phyloP scores from a whole-genome alignment of 805 yeast species.

The Saccharomycopsis amapae region DNA sequence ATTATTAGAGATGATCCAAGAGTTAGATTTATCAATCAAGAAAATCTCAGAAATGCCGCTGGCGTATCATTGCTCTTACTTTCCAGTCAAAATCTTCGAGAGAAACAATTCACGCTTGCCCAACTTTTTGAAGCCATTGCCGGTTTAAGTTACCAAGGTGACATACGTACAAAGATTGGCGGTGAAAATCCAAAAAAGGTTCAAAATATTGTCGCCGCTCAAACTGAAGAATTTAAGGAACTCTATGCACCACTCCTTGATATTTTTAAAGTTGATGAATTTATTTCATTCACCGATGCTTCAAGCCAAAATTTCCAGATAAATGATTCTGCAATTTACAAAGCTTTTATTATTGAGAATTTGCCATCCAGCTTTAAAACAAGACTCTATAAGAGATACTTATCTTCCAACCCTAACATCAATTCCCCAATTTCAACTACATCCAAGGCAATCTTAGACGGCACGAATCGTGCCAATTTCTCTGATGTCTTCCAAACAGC shows the following conservation, averaged over 20 bases:
- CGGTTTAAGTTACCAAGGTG: conserved; percentile 80
- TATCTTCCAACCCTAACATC: not conserved
- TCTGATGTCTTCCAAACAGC: conserved; percentile 21
- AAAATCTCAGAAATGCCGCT: conserved; percentile 72
- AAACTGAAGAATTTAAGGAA: conserved; percentile 56
- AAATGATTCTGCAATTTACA: conserved; percentile 32
- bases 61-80: conserved; percentile 56
- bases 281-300: conserved; percentile 9
- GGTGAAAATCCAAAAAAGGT: conserved; percentile 93
- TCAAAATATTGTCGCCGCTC: conserved; percentile 74
- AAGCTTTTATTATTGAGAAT: conserved; percentile 35
- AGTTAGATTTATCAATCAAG: conserved; percentile 61
- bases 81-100: conserved; percentile 26
- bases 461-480: conserved; percentile 1
- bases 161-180: conserved; percentile 72
- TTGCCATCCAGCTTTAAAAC: conserved; percentile 46
- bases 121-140: conserved; percentile 73
- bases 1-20: conserved; percentile 58
- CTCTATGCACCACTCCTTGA: conserved; percentile 65
- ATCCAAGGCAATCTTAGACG: not conserved
- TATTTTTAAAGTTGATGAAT: conserved; percentile 32
- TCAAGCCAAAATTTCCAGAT: conserved; percentile 27
- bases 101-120: conserved; percentile 42
- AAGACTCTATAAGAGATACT: conserved; percentile 29
- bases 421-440: not conserved